Percentiles rank a stretch among this genome's conserved stretches.
Evolutionary conservation across 73 alveolate genomes (phyloP).

Genomic region (Blepharisma stoltei): DNA sequence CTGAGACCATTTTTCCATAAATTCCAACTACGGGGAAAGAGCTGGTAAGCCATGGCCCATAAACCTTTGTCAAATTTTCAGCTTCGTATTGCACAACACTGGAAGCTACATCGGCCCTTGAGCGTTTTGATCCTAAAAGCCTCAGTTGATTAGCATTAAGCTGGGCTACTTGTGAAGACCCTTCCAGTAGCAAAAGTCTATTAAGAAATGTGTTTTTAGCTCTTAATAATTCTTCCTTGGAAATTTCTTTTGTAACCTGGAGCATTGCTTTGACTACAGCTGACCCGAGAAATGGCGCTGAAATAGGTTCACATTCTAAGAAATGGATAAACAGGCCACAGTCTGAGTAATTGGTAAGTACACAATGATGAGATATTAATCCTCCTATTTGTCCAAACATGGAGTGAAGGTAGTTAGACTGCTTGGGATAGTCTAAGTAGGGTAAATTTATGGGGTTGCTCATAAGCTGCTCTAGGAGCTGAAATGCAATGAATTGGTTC

Average conservation of each 20-base stretch:
- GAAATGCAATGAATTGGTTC: neutral
- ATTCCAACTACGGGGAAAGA: neutral
- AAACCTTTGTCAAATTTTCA: neutral
- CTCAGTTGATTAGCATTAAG: neutral
- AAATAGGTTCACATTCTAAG: neutral
- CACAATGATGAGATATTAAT: neutral
- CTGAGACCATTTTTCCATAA: neutral
- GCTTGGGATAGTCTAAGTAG: neutral
- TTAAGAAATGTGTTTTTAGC: neutral
- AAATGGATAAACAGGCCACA: neutral
- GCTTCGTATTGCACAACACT: neutral
- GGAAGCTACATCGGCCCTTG: neutral
- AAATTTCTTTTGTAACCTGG: neutral
- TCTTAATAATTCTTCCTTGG: neutral
- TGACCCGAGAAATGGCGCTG: neutral
- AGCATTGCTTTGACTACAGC: neutral
- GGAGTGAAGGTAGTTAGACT: neutral
- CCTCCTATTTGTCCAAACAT: neutral
- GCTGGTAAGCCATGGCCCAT: neutral
- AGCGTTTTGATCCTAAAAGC: neutral
- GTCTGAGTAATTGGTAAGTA: neutral
- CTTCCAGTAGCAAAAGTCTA: neutral
- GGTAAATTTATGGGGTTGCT: neutral
- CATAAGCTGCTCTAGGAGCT: neutral
- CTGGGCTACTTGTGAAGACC: neutral